Base-by-base conservation (phyloP, 208 protist species). In the Trypanosoma boissoni region DNA sequence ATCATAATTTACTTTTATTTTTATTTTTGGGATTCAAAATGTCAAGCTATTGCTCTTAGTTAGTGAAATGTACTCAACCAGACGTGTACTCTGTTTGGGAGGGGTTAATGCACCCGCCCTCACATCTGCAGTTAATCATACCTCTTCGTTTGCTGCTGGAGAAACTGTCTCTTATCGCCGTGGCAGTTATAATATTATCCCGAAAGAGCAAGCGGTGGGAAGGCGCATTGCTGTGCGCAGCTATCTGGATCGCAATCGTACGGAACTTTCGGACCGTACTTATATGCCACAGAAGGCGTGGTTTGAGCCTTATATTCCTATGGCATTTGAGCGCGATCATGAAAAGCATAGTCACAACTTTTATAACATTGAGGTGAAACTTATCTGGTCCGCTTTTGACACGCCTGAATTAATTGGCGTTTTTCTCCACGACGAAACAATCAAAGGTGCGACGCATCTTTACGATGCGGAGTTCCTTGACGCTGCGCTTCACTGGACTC, bases 321-420 rank as follows among this genome's bases (percentile, higher is more conserved):
- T 64, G 46, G 29, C 56, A 3, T 88, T 92, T 58, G 49, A 68
- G 10, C 68, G 79, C 16, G 65, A 72, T 7, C 77, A 92, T 62
- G 70, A 91, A 64, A 75, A 73, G 2, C 44, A 64, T 27, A 67
- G 62, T 66, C 75, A 92, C 70, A 68, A 88, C 48, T 94, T 91
- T 57, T 91, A 96, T 58, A 84, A 86, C 18, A 32, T 96, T 8
- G 82, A 94, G 44, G 90, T 84, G 2, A 93, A 91, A 68, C 59
- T 96, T 14, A 92, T 96, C 52, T 92, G 86, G 87, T 80, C 76
- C 27, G 84, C 86, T 9, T 96, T 96, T 64, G 90, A 96, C 58
- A 86, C 77, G 3, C 90, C 90, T 12, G 86, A 96, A 67, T 57
- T 86, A 45, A 71, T 96, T 16, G 80, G 83, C 18, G 80, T 94